Evolutionary conservation across 192 early-diverging fungal species (phyloP), one percentile per base, ranked within the genome.

Genomic region (Coemansia aciculifera): DNA sequence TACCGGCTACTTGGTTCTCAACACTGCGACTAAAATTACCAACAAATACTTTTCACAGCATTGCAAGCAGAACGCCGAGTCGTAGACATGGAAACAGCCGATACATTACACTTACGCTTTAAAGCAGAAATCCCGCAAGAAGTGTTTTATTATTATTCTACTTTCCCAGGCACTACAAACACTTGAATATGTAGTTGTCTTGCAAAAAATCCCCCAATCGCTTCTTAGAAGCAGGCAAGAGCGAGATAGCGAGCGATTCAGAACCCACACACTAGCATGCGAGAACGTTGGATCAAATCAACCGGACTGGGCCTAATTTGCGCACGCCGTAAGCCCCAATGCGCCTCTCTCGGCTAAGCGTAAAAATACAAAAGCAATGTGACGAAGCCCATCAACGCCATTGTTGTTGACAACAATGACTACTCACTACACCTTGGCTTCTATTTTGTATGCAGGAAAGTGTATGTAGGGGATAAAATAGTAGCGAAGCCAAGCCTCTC

Each of bases 351-450:
- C 13, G 40, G 40, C 21, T 10, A 19, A 19, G n/a, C n/a, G 10
- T 8, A 21, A 49, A 23, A 49, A 7, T n/a, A 49, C 46, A 49
- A 23, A 36, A 36, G 34, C 6, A 36, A 36, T 36, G 8, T 36
- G 34, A 36, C 34, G 34, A 36, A 21, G n/a, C 15, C 17, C 15
- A 17, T 5, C 42, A n/a, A 44, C n/a, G 46, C 19, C 17, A 38
- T 38, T 42, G 11, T 42, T 42, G 40, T 15, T 3, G 8, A 36
- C 34, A 42, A 42, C 40, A 42, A 42, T 0, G 2, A 2, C 40
- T 49, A n/a, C 46, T 49, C 46, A 49, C 46, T 49, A 23, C 46
- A 49, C 46, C 46, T n/a, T 49, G n/a, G 46, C 46, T 23, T 49
- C 2, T 10, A 49, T 21, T 49, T 49, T 10, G 9, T n/a, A 49